Evolutionary conservation across 352 stramenopile species (phyloP), one percentile per base, ranked within the genome.

Genomic region (Phytopythium sindhum): DNA sequence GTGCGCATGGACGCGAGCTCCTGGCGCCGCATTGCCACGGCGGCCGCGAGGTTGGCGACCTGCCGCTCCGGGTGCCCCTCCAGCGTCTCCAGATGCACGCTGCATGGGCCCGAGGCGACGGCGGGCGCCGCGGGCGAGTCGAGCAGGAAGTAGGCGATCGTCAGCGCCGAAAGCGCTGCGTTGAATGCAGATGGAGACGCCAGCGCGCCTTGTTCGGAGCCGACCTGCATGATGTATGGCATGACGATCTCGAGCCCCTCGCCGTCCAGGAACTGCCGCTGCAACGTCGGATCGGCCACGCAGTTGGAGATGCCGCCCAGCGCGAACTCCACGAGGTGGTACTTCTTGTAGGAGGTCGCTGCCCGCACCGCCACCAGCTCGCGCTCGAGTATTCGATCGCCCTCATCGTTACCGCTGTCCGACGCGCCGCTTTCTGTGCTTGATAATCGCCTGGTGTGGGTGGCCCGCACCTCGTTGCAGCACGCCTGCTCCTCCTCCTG

Each of bases 291-390:
- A 57, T 91, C 84, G 0, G 77, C 59, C n/a, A 90, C 78, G 66
- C 79, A 93, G 59, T 93, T 93, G 67, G 77, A 87, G 65, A 93
- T 90, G 11, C 84, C 84, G 42, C 77, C 81, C 33, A 93, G 63
- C 31, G 82, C 82, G 57, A 90, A 91, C 71, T 90, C 79, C 17
- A 84, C 69, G 11, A 90, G 55, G n/a, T 75, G 59, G 4, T 63
- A 57, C 63, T 75, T 81, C 24, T 61, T 70, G 37, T 48, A 35
- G 7, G 41, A 5, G 45, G 28, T 54, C 24, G 48, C 24, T 14
- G 52, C 58, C 3, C 39, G 39, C 23, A 24, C 65, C 28, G 39
- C 61, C n/a, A 54, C 39, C 53, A 57, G 51, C 51, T 41, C 51
- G 5, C 6, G 15, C 28, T 57, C 31, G 8, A 57, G 50, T 2